These are phyloP conservation scores for Citrullus mucosospermus DNA, from an alignment of 306 rosid species.

Conservation along the genomic window DNA sequence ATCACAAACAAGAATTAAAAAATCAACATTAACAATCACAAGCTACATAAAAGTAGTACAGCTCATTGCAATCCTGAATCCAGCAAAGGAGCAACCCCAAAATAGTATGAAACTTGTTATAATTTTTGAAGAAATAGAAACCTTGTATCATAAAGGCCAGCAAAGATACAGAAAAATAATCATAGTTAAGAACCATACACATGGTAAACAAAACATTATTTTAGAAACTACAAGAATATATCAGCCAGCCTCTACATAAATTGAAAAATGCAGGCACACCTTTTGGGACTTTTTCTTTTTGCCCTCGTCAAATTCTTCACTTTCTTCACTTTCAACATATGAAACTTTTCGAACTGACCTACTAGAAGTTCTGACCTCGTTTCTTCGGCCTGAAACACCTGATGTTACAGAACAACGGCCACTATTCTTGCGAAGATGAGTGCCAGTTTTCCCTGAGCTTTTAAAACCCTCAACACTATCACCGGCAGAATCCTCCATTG, in stretches of 20 bases:
- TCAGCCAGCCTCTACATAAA: not conserved
- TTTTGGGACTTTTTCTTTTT: slow-evolving; percentile 81
- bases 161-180: not conserved
- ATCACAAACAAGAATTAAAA: not conserved
- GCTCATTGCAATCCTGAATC: not conserved
- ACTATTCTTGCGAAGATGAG: slow-evolving; percentile 46
- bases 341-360: slow-evolving; percentile 89
- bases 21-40: not conserved
- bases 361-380: slow-evolving; percentile 79
- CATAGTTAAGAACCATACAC: not conserved
- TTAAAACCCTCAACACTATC: slow-evolving; percentile 62
- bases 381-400: slow-evolving; percentile 34
- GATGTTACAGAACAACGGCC: slow-evolving; percentile 34
- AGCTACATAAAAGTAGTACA: not conserved
- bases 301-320: slow-evolving; percentile 86
- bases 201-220: not conserved
- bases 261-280: slow-evolving; percentile 32
- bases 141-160: not conserved
- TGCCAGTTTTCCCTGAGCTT: slow-evolving; percentile 37
- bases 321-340: slow-evolving; percentile 97
- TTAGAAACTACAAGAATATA: slow-evolving; percentile 8
- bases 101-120: not conserved
- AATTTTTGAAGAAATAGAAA: not conserved
- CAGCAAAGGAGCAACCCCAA: not conserved
- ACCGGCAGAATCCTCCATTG: slow-evolving; percentile 64